phyloP scores from a whole-genome alignment of 1,284 basidiomycete genomes.

The Gomphus bonarii region DNA sequence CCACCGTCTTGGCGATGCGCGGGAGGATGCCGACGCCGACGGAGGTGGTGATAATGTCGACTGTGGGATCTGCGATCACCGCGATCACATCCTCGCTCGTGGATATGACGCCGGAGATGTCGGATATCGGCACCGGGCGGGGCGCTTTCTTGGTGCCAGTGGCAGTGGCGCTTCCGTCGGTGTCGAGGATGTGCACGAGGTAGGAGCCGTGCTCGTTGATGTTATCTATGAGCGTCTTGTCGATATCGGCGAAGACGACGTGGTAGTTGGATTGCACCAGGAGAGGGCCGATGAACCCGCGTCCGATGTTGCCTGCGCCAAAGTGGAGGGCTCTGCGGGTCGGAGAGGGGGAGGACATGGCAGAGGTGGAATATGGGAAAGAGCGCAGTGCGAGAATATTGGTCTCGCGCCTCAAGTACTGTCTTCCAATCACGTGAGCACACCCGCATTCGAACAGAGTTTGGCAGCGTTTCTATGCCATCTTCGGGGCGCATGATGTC shows the following conservation, averaged over 20 bases:
- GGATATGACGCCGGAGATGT: conserved; percentile 25
- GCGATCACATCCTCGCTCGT: conserved; percentile 21
- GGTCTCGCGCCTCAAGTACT: no score
- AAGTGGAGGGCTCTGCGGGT: conserved; percentile 23
- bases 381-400: no score
- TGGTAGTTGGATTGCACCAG: conserved; percentile 29
- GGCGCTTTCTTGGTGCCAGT: no score
- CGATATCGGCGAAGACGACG: conserved; percentile 25
- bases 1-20: conserved; percentile 21
- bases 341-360: neutral
- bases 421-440: no score
- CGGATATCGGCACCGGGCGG: conserved; percentile 15
- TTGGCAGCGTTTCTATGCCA: no score
- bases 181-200: conserved; percentile 21
- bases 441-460: no score
- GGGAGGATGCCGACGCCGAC: conserved; percentile 22
- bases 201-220: conserved; percentile 20
- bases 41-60: conserved; percentile 29
- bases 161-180: no score
- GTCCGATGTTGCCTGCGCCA: conserved; percentile 31
- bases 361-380: neutral
- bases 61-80: conserved; percentile 20
- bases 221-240: conserved; percentile 19
- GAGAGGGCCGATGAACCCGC: conserved; percentile 32
- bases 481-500: no score